Conservation (phyloP, 768 basidiomycete species). For the Kwoniella heveanensis region DNA sequence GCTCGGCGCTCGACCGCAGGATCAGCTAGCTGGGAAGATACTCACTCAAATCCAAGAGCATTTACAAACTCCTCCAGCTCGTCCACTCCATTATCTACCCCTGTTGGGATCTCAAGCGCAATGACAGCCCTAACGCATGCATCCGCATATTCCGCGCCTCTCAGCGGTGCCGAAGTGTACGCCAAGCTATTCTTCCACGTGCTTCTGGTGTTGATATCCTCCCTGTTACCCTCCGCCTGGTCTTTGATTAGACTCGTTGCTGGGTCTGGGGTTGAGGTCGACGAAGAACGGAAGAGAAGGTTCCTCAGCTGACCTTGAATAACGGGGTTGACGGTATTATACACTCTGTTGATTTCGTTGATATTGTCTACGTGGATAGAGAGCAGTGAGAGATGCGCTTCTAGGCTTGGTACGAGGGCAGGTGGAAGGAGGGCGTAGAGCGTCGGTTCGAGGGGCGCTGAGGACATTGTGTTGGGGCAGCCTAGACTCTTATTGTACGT, state of each 20-base stretch:
- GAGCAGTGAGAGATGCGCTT: constrained; percentile 37
- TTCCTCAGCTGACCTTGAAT: constrained; percentile 34
- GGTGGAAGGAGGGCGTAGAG: constrained; percentile 42
- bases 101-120: constrained; percentile 28
- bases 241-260: constrained; percentile 4
- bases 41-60: constrained; percentile 41
- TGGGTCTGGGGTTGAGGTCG: neutral
- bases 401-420: constrained; percentile 6
- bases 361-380: constrained; percentile 34
- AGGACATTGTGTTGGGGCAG: neutral
- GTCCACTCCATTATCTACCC: neutral
- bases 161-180: constrained; percentile 34
- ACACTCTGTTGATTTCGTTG: constrained; percentile 24
- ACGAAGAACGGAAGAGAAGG: constrained; percentile 24
- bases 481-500: neutral
- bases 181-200: constrained; percentile 25
- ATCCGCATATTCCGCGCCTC: constrained; percentile 36
- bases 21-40: constrained; percentile 8
- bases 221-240: constrained; percentile 2
- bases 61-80: constrained; percentile 37
- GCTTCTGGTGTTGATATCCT: too few species aligned
- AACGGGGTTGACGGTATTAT: constrained; percentile 29
- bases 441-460: constrained; percentile 32
- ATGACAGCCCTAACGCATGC: constrained; percentile 34
- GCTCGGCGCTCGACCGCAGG: too few species aligned